Conservation (phyloP, 371 early-diverging fungal genomes). For the Batrachochytrium dendrobatidis region DNA sequence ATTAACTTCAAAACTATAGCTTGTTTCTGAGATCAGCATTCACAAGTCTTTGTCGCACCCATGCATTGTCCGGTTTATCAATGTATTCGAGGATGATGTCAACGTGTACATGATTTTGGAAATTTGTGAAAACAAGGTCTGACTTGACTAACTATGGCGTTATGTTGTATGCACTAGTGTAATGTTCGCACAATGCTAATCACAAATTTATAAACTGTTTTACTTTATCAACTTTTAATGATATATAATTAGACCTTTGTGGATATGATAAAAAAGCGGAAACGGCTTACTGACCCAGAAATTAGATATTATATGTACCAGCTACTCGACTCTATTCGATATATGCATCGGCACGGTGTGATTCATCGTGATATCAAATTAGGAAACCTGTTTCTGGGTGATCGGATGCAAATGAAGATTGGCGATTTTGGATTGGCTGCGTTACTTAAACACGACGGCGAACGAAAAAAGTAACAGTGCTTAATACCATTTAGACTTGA, state of each 20-base stretch:
- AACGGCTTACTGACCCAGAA: slow-evolving; percentile 82
- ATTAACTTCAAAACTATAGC: slow-evolving; percentile 23
- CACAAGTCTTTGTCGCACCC: slow-evolving; percentile 71
- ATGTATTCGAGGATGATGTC: slow-evolving; percentile 79
- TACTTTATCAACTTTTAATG: background rate
- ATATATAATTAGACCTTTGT: slow-evolving; percentile 61
- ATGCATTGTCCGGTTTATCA: slow-evolving; percentile 78
- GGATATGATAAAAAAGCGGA: slow-evolving; percentile 70
- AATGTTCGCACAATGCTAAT: background rate
- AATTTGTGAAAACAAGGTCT: slow-evolving; percentile 81
- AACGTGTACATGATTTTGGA: slow-evolving; percentile 94
- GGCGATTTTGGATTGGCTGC: slow-evolving; percentile 98
- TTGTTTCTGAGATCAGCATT: slow-evolving; percentile 83
- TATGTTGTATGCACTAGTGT: background rate
- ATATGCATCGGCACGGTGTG: slow-evolving; percentile 76
- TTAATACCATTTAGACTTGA: slow-evolving; percentile 4
- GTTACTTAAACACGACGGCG: slow-evolving; percentile 57
- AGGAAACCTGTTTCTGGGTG: slow-evolving; percentile 87
- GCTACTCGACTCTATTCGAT: slow-evolving; percentile 74
- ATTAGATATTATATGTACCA: slow-evolving; percentile 81
- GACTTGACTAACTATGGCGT: background rate
- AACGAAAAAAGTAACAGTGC: slow-evolving; percentile 76
- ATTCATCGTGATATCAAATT: slow-evolving; percentile 98
- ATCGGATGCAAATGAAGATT: slow-evolving; percentile 79
- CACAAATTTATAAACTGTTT: background rate